A percentile compares a stretch with the other conserved stretches of the same genome.
These are phyloP conservation scores for Xylariaceae sp. DNA, from an alignment of 2,329 filamentous ascomycete species.

Conservation along the genomic window DNA sequence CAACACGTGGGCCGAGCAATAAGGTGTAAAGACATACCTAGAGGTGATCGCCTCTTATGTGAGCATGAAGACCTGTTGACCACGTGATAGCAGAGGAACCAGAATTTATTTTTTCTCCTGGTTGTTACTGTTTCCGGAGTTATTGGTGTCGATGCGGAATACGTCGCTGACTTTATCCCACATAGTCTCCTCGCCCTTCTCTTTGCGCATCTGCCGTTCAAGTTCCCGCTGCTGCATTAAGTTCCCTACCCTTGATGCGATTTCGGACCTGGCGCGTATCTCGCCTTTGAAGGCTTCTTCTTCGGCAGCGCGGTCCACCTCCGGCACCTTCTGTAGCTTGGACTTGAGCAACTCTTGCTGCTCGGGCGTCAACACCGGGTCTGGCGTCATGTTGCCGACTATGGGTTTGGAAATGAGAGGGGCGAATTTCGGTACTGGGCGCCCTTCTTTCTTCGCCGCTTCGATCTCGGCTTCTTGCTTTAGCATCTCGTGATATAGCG, in stretches of 20 bases:
- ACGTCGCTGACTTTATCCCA: constrained; percentile 39
- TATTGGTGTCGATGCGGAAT: constrained; percentile 23
- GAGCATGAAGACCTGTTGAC: not conserved
- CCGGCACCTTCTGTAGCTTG: constrained; percentile 54
- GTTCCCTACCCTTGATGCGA: constrained; percentile 52
- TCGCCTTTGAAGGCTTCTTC: constrained; percentile 62
- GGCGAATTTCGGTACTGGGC: constrained; percentile 56
- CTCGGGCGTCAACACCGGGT: constrained; percentile 40
- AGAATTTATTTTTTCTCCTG: constrained; percentile 20
- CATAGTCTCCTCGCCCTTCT: constrained; percentile 48
- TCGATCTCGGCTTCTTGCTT: constrained; percentile 73
- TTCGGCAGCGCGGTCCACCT: constrained; percentile 57
- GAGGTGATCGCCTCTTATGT: not conserved
- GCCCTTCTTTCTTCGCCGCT: constrained; percentile 60
- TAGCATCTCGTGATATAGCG: constrained; percentile 81
- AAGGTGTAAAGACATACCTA: not conserved
- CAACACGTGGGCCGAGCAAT: not conserved
- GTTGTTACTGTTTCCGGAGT: constrained; percentile 2
- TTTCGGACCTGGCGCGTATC: constrained; percentile 55
- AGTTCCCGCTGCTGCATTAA: constrained; percentile 54
- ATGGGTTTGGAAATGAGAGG: constrained; percentile 46
- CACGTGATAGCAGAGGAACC: not conserved
- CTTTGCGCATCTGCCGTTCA: constrained; percentile 52
- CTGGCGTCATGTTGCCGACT: constrained; percentile 12
- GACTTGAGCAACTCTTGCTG: constrained; percentile 51